A percentile compares a stretch with the other conserved stretches of the same genome.
Evolutionary conservation across 176 grass and related monocot species (phyloP).

Genomic region (Musa troglodytarum): DNA sequence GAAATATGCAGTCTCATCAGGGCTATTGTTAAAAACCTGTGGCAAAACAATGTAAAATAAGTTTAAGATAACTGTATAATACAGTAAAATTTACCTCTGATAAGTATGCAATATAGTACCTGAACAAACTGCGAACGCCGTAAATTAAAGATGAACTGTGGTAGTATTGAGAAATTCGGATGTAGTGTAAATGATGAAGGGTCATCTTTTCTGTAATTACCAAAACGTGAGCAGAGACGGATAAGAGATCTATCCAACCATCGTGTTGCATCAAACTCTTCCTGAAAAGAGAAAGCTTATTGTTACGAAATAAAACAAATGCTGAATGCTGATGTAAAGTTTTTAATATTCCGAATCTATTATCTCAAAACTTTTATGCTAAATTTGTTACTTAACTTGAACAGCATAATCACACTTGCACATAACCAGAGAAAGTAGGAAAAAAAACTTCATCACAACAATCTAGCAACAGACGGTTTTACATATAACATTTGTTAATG

Average conservation of each 20-base stretch:
- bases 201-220: constrained; percentile 93
- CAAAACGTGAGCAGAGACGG: constrained; percentile 84
- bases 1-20: constrained; percentile 97
- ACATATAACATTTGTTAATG: neutral
- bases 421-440: neutral
- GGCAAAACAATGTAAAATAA: constrained; percentile 27
- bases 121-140: constrained; percentile 95
- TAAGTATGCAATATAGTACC: constrained; percentile 33
- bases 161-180: constrained; percentile 90
- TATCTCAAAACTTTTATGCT: neutral
- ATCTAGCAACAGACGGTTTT: neutral
- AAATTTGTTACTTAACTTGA: neutral
- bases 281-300: constrained; percentile 31
- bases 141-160: constrained; percentile 98
- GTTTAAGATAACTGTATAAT: neutral
- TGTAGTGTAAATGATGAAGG: constrained; percentile 82
- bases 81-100: neutral
- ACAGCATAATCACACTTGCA: neutral
- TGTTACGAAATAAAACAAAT: neutral
- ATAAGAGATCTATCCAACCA: constrained; percentile 98
- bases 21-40: constrained; percentile 99
- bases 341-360: neutral
- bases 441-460: neutral
- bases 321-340: neutral
- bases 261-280: constrained; percentile 93